Conservation (phyloP, 352 stramenopile genomes). For the Pythium oligandrum region DNA sequence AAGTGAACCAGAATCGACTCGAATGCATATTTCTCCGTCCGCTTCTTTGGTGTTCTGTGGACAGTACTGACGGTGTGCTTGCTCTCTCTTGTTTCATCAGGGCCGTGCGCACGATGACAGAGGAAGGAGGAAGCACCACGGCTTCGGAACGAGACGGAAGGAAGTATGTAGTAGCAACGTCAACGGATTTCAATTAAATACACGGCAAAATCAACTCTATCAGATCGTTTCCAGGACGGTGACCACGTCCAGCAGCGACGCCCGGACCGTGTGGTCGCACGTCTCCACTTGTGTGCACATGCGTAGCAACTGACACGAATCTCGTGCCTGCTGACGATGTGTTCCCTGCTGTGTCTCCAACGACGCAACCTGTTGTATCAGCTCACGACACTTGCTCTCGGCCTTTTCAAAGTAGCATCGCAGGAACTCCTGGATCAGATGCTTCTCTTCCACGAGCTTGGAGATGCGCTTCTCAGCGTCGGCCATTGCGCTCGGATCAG, state of each 20-base stretch:
- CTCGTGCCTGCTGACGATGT: conserved; percentile 22
- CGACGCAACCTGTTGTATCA: conserved; percentile 25
- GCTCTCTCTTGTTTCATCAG: too few species aligned
- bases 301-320: conserved; percentile 24
- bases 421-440: conserved; percentile 40
- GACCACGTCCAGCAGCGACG: conserved; percentile 30
- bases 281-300: conserved; percentile 28
- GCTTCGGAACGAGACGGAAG: too few species aligned
- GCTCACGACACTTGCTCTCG: conserved; percentile 40
- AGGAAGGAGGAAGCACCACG: too few species aligned
- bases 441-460: conserved; percentile 35
- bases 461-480: conserved; percentile 13
- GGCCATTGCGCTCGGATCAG: background rate
- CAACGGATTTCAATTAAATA: too few species aligned
- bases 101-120: too few species aligned
- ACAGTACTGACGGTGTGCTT: too few species aligned
- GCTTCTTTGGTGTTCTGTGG: too few species aligned
- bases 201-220: background rate
- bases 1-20: too few species aligned
- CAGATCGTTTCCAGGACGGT: conserved; percentile 19
- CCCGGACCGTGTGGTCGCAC: conserved; percentile 26
- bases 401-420: conserved; percentile 35
- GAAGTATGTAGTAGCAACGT: too few species aligned
- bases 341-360: conserved; percentile 24
- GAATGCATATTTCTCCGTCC: too few species aligned